phyloP scores from a whole-genome alignment of 176 grass and related monocot species.

The Musa acuminata region DNA sequence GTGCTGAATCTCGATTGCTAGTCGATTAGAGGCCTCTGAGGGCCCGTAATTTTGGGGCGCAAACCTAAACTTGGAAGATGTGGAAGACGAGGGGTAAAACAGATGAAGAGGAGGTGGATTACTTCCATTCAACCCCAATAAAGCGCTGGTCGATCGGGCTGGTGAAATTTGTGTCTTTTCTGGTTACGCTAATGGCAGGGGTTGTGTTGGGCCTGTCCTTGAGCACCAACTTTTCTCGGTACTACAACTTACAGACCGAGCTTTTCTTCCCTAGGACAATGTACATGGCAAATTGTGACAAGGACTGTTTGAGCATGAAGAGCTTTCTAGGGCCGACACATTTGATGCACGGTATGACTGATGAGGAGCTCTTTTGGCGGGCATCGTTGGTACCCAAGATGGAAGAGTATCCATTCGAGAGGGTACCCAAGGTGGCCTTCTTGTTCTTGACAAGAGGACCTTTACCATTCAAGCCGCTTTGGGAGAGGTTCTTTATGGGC shows the following conservation, averaged over 20 bases:
- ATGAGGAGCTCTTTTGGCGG: constrained; percentile 10
- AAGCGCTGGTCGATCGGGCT: constrained; percentile 8
- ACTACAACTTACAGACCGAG: constrained; percentile 4
- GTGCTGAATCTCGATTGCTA: too few species aligned
- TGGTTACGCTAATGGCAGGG: constrained; percentile 11
- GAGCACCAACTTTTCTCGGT: constrained; percentile 5
- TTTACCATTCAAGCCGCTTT: constrained; percentile 4
- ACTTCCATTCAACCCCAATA: not conserved
- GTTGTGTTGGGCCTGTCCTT: not conserved
- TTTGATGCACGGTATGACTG: constrained; percentile 13
- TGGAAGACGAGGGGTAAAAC: not conserved
- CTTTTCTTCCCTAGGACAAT: constrained; percentile 6
- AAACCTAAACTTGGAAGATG: not conserved
- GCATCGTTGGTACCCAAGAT: constrained; percentile 6
- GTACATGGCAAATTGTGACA: not conserved
- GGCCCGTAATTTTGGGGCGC: too few species aligned
- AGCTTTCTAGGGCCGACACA: not conserved
- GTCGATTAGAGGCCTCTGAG: too few species aligned
- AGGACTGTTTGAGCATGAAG: not conserved
- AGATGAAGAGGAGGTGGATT: not conserved
- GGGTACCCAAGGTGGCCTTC: constrained; percentile 16
- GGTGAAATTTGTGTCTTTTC: constrained; percentile 3
- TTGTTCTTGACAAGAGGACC: constrained; percentile 14
- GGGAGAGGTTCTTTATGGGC: constrained; percentile 13
- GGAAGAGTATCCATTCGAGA: constrained; percentile 7